These are phyloP conservation scores for Persicaria maculosa DNA, from an alignment of 148 eudicot genomes.

Conservation along the genomic window DNA sequence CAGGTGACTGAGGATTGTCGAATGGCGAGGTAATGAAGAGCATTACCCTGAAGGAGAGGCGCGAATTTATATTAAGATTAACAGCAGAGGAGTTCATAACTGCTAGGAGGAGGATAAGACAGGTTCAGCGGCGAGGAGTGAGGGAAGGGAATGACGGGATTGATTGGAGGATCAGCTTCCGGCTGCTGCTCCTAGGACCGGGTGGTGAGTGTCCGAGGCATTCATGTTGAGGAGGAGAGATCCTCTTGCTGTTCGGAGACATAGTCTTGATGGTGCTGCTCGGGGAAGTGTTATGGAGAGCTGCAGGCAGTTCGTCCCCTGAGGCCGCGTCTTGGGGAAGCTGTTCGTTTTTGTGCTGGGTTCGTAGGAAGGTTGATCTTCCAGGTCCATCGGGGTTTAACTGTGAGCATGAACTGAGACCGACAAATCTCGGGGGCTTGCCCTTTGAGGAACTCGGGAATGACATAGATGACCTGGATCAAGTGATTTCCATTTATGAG, in stretches of 20 bases:
- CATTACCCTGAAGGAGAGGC: slow-evolving; percentile 7
- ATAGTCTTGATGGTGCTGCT: slow-evolving; percentile 36
- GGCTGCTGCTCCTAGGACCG: slow-evolving; percentile 45
- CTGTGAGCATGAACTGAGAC: slow-evolving; percentile 6
- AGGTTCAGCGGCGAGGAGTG: slow-evolving; percentile 47
- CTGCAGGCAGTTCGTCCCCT: slow-evolving; percentile 59
- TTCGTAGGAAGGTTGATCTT: slow-evolving; percentile 34
- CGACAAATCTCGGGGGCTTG: slow-evolving; percentile 50
- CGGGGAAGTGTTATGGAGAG: slow-evolving; percentile 38
- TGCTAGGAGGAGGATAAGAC: background rate
- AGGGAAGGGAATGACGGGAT: slow-evolving; percentile 86
- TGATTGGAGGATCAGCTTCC: slow-evolving; percentile 75
- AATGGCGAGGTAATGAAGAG: background rate
- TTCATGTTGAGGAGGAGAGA: slow-evolving; percentile 67
- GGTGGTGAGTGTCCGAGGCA: slow-evolving; percentile 20
- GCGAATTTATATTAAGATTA: background rate
- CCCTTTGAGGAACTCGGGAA: slow-evolving; percentile 54
- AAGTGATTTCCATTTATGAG: background rate
- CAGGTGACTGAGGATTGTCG: too few relatives aligned
- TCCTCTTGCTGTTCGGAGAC: slow-evolving; percentile 72
- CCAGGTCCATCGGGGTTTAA: slow-evolving; percentile 19
- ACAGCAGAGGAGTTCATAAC: background rate
- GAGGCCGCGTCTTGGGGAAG: slow-evolving; percentile 17
- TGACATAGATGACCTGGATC: slow-evolving; percentile 34
- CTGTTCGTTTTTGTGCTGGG: slow-evolving; percentile 36